Conservation (phyloP, 352 stramenopile species). For the Pythium myriotylum region DNA sequence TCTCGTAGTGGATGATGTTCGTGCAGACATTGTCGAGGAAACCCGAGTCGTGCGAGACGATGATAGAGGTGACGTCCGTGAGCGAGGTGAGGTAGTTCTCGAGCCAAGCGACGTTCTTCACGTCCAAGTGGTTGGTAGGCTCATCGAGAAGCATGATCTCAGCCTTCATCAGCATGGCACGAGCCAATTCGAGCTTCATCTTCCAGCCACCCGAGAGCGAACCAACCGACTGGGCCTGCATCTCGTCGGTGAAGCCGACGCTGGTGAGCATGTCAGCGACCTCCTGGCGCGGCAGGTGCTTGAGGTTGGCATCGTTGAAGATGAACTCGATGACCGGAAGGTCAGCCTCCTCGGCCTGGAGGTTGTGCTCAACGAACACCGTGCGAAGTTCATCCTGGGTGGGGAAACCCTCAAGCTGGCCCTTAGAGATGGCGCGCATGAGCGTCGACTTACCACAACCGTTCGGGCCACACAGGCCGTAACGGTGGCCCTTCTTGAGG, state of each 20-base stretch:
- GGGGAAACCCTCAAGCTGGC: constrained; percentile 97
- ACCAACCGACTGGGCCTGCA: constrained; percentile 92
- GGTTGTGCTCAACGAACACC: constrained; percentile 97
- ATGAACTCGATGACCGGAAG: constrained; percentile 87
- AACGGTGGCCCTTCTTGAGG: constrained; percentile 91
- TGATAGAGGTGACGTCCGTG: constrained; percentile 90
- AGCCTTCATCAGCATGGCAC: constrained; percentile 94
- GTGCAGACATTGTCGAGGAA: constrained; percentile 98
- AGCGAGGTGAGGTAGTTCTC: constrained; percentile 91
- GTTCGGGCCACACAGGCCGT: constrained; percentile 95
- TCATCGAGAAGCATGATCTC: constrained; percentile 97
- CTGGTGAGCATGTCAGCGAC: constrained; percentile 90
- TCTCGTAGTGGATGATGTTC: constrained; percentile 98
- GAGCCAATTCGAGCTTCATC: constrained; percentile 95
- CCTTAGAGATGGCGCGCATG: constrained; percentile 95
- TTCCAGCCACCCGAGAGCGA: constrained; percentile 96
- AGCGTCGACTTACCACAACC: constrained; percentile 96
- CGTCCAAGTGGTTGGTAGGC: constrained; percentile 94
- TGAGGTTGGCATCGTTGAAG: constrained; percentile 87
- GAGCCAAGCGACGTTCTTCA: constrained; percentile 93
- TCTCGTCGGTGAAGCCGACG: constrained; percentile 94
- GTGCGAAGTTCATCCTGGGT: constrained; percentile 94
- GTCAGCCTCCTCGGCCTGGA: constrained; percentile 90
- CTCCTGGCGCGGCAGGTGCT: constrained; percentile 88
- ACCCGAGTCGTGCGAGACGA: constrained; percentile 96